Conservation (phyloP, 2,329 filamentous ascomycete species). For the Monosporascus sp. region DNA sequence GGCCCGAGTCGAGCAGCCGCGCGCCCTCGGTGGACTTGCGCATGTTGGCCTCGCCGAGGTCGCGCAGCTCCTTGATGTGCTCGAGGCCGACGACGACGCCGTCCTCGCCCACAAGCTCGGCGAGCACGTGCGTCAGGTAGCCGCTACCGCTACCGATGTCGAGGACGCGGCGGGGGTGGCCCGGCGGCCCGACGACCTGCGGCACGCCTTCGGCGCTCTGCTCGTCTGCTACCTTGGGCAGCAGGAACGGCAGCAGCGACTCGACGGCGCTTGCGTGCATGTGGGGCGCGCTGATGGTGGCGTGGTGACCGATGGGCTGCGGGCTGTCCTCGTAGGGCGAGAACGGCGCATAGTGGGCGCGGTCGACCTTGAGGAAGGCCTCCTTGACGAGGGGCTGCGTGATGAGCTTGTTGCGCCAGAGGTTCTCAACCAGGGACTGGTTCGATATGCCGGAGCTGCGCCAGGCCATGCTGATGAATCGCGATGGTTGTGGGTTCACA, state of each 20-base stretch:
- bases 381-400: constrained; percentile 63
- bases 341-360: constrained; percentile 72
- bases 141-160: constrained; percentile 73
- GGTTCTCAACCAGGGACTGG: constrained; percentile 68
- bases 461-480: constrained; percentile 72
- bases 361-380: constrained; percentile 83
- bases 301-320: constrained; percentile 48
- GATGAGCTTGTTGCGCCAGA: constrained; percentile 68
- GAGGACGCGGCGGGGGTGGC: constrained; percentile 47
- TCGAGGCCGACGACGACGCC: constrained; percentile 65
- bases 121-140: constrained; percentile 84
- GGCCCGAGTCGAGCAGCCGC: constrained; percentile 55
- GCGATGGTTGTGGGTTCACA: not conserved
- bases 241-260: constrained; percentile 40
- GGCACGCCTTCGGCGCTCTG: not conserved
- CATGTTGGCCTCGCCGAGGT: constrained; percentile 62
- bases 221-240: constrained; percentile 17
- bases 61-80: constrained; percentile 60
- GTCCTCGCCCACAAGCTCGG: constrained; percentile 60
- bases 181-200: constrained; percentile 10
- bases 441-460: constrained; percentile 73
- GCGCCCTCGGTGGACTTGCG: constrained; percentile 53
- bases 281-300: constrained; percentile 55
- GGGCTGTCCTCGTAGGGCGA: constrained; percentile 61
- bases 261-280: constrained; percentile 54